Conservation (phyloP, 805 yeast species). For the Candida sakaeoensis region DNA sequence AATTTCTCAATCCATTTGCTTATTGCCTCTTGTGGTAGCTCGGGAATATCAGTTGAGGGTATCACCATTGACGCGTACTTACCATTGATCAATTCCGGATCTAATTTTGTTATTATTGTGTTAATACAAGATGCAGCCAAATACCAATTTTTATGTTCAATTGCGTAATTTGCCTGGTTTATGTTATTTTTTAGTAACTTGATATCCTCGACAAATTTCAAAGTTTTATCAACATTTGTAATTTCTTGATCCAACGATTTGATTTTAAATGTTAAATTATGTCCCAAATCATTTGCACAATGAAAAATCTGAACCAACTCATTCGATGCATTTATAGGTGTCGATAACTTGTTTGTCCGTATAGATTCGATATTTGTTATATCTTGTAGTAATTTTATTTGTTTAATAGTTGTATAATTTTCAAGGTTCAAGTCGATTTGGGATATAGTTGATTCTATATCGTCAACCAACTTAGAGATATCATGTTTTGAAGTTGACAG, state of each 20-base stretch:
- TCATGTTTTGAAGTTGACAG: conserved; percentile 18
- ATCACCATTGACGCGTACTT: conserved; percentile 75
- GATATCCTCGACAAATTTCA: conserved; percentile 61
- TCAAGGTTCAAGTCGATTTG: conserved; percentile 24
- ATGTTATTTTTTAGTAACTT: conserved; percentile 64
- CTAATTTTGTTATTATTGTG: conserved; percentile 41
- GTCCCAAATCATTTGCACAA: conserved; percentile 62
- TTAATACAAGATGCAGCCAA: conserved; percentile 70
- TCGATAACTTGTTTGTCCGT: conserved; percentile 62
- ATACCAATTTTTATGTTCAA: conserved; percentile 67
- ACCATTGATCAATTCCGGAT: conserved; percentile 52
- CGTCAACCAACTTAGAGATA: conserved; percentile 20
- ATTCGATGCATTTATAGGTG: conserved; percentile 55
- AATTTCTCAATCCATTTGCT: conserved; percentile 57
- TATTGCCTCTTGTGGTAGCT: conserved; percentile 60
- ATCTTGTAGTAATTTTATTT: conserved; percentile 31
- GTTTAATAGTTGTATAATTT: conserved; percentile 20
- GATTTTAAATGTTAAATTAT: conserved; percentile 64
- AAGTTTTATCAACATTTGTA: conserved; percentile 56
- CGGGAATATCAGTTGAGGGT: conserved; percentile 85
- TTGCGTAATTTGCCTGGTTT: conserved; percentile 61
- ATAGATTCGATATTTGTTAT: conserved; percentile 53
- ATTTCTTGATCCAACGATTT: conserved; percentile 68
- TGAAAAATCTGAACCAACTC: conserved; percentile 51
- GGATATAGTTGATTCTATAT: conserved; percentile 25